Conservation (phyloP, 148 eudicot species). For the Simmondsia chinensis region DNA sequence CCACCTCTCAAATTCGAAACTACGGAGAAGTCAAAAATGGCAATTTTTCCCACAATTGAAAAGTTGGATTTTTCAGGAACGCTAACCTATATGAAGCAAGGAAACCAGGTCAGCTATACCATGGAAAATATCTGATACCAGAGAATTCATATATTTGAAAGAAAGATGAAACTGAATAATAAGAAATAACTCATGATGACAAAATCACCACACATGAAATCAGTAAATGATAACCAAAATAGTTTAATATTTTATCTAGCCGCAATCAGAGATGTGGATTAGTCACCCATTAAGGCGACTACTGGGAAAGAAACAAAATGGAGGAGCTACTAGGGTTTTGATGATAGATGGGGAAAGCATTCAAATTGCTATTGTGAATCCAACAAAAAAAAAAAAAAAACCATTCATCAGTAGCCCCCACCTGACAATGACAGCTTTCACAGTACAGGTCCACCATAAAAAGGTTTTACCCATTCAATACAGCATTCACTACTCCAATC, state of each 20-base stretch:
- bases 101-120: conserved; percentile 27
- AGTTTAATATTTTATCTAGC: not conserved
- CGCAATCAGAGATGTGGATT: conserved; percentile 23
- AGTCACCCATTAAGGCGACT: conserved; percentile 27
- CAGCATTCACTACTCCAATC: conserved; percentile 2
- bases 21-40: conserved; percentile 9
- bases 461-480: not conserved
- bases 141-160: conserved; percentile 14
- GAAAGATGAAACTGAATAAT: conserved; percentile 14
- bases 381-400: conserved; percentile 26
- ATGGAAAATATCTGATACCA: conserved; percentile 44
- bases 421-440: conserved; percentile 35
- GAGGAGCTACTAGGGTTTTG: conserved; percentile 32
- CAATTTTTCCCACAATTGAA: conserved; percentile 15
- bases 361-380: conserved; percentile 26
- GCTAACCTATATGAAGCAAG: conserved; percentile 39
- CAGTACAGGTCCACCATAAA: conserved; percentile 38
- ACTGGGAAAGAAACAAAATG: conserved; percentile 23
- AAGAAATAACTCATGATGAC: conserved; percentile 9
- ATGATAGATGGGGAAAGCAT: conserved; percentile 20
- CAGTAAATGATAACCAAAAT: not conserved
- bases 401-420: conserved; percentile 32
- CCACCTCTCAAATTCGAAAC: conserved; percentile 16
- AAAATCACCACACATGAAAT: conserved; percentile 5
- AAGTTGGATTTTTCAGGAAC: conserved; percentile 31